Evolutionary conservation across 148 eudicot species (phyloP).

Genomic region (Cornus kousa): DNA sequence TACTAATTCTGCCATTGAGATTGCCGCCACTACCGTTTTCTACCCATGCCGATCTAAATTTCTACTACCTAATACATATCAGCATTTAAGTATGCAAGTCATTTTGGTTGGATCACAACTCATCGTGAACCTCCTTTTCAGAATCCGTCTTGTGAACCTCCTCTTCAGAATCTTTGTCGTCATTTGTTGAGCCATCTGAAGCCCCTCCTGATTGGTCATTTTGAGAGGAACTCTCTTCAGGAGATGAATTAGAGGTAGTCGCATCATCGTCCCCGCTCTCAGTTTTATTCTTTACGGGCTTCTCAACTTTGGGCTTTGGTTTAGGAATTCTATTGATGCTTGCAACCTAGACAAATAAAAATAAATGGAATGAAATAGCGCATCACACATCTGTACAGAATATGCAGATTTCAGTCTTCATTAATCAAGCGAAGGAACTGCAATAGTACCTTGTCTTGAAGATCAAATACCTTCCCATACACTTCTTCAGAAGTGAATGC

Average conservation of each 20-base stretch:
- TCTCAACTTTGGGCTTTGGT: slow-evolving; percentile 90
- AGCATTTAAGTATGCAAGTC: background rate
- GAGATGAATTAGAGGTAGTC: slow-evolving; percentile 30
- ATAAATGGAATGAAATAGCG: background rate
- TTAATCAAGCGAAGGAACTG: background rate
- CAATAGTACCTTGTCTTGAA: slow-evolving; percentile 71
- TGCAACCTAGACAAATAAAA: slow-evolving; percentile 45
- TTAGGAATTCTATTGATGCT: slow-evolving; percentile 71
- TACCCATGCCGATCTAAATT: background rate
- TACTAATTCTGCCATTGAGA: background rate
- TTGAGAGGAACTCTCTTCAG: slow-evolving; percentile 40
- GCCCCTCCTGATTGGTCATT: slow-evolving; percentile 18
- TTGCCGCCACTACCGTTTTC: background rate
- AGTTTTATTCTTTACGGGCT: slow-evolving; percentile 67
- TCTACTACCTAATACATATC: background rate
- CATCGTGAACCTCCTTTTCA: slow-evolving; percentile 48
- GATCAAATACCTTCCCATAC: slow-evolving; percentile 56
- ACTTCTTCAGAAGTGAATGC: slow-evolving; percentile 79
- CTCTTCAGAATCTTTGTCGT: slow-evolving; percentile 26
- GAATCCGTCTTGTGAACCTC: slow-evolving; percentile 33
- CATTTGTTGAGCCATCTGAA: slow-evolving; percentile 32
- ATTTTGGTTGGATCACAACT: slow-evolving; percentile 46
- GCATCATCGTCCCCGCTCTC: slow-evolving; percentile 28
- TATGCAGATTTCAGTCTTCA: background rate
- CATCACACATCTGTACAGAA: background rate